Percentiles rank a stretch among this genome's conserved stretches.
Evolutionary conservation across 495 filamentous ascomycete genomes (phyloP).

Genomic region (Pyronema omphalodes): DNA sequence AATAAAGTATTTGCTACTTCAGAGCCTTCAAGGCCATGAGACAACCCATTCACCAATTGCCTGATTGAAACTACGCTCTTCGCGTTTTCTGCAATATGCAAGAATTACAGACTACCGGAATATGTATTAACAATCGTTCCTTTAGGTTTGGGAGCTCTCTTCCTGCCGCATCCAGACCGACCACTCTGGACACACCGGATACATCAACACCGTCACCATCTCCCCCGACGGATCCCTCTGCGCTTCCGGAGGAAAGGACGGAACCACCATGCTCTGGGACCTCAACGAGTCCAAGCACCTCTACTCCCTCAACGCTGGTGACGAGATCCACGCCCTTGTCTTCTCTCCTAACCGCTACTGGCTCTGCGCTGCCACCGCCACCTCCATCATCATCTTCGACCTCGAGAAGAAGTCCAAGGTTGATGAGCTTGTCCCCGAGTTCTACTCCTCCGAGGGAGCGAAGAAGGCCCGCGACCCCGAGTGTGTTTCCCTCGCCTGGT

Average conservation of each 20-base stretch:
- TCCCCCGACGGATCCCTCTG: slow-evolving; percentile 98
- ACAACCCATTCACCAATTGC: slow-evolving; percentile 72
- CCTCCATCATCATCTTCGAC: slow-evolving; percentile 99
- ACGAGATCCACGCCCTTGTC: slow-evolving; percentile 99
- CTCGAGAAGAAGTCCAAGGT: slow-evolving; percentile 99
- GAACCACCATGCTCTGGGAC: slow-evolving; percentile 99
- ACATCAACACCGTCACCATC: slow-evolving; percentile 99
- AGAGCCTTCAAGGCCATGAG: slow-evolving; percentile 86
- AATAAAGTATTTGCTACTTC: slow-evolving; percentile 99
- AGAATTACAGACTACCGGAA: neutral
- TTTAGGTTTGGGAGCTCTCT: slow-evolving; percentile 95
- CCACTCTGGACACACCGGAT: slow-evolving; percentile 98
- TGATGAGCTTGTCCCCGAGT: slow-evolving; percentile 98
- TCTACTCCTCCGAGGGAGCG: slow-evolving; percentile 44
- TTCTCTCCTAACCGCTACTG: slow-evolving; percentile 99
- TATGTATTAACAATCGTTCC: neutral
- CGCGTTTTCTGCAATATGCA: neutral
- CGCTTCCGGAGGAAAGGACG: slow-evolving; percentile 98
- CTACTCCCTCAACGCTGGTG: slow-evolving; percentile 96
- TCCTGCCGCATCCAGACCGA: slow-evolving; percentile 99
- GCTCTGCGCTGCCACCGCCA: slow-evolving; percentile 93
- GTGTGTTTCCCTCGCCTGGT: slow-evolving; percentile 94
- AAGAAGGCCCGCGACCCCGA: slow-evolving; percentile 99
- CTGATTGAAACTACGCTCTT: slow-evolving; percentile 43
- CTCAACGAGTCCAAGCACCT: slow-evolving; percentile 99